Evolutionary conservation across 129 eudicot genomes (phyloP).

Genomic region (Calendula officinalis): DNA sequence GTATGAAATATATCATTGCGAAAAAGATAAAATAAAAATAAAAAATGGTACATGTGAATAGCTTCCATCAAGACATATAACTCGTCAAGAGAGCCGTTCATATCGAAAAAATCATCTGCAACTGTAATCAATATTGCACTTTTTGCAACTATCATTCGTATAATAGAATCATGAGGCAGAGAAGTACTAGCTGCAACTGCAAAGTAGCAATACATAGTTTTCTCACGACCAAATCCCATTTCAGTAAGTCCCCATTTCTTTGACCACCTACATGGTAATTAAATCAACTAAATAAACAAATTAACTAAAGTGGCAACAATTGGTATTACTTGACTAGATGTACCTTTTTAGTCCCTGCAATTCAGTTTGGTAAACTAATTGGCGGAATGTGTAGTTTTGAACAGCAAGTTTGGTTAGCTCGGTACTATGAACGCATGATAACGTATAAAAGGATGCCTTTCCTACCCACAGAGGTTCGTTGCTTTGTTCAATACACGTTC

Average conservation of each 20-base stretch:
- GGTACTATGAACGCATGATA: slow-evolving; percentile 43
- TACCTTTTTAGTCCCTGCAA: slow-evolving; percentile 54
- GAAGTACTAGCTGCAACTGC: slow-evolving; percentile 36
- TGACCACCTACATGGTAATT: slow-evolving; percentile 51
- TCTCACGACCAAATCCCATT: slow-evolving; percentile 80
- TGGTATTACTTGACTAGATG: no score
- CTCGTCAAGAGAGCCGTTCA: slow-evolving; percentile 47
- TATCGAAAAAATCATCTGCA: slow-evolving; percentile 70
- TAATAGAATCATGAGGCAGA: slow-evolving; percentile 46
- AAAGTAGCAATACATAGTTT: slow-evolving; percentile 53
- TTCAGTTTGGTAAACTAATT: slow-evolving; percentile 45
- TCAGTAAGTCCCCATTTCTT: slow-evolving; percentile 50
- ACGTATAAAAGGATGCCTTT: slow-evolving; percentile 48
- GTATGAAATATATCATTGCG: no score
- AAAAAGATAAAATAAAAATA: no score
- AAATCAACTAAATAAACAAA: neutral
- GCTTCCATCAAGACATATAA: slow-evolving; percentile 46
- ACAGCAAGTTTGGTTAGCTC: slow-evolving; percentile 53
- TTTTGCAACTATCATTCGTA: slow-evolving; percentile 50
- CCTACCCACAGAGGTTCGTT: slow-evolving; percentile 37
- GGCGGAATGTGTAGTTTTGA: slow-evolving; percentile 43
- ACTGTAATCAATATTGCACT: slow-evolving; percentile 51
- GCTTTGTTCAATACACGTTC: slow-evolving; percentile 65
- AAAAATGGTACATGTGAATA: slow-evolving; percentile 33
- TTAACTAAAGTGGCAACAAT: no score